Evolutionary conservation across 2,329 filamentous ascomycete species (phyloP), one percentile per base, ranked within the genome.

Genomic region (Epicoccum nigrum): DNA sequence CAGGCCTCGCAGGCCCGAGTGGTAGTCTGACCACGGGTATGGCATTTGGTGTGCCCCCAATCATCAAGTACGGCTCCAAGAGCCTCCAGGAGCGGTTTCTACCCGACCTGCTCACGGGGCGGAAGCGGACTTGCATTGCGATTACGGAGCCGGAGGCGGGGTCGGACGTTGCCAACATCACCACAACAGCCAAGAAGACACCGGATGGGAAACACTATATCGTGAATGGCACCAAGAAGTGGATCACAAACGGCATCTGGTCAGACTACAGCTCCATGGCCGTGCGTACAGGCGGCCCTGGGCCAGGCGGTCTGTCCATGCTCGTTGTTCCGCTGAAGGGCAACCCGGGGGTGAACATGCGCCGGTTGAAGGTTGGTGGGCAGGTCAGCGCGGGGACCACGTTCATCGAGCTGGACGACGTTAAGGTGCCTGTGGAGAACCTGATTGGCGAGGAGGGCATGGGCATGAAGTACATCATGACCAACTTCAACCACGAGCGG

Each of bases 401-500:
- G 0, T 91, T 84, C 70, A 90, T 92, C 60, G 86, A 89, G 66
- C 78, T 92, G 1, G 87, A 90, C 62, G 86, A 91, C 45, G 88
- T 91, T 16, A 80, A 83, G 50, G 88, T 92, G 1, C 87, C 87
- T 0, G 80, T 84, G 0, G 81, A 83, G 63, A 90, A 91, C 65
- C 72, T 91, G 7, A 83, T 92, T 50, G 88, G 88, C 3, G 60
- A 78, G 16, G 88, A 91, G 69, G 87, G 87, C 9, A 76, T 82
- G 63, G 88, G 88, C 4, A 90, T 92, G 87, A 81, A 78, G 51
- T 88, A 89, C 65, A 83, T 88, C 47, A 89, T 89, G 86, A 86
- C 83, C 45, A 89, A 91, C 74, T 91, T 91, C 81, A 91, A 91
- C 74, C 87, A 91, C 69, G 88, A 92, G 70, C 82, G 88, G 0